Evolutionary conservation across 331 rosid genomes (phyloP).

Genomic region (Cydonia oblonga): DNA sequence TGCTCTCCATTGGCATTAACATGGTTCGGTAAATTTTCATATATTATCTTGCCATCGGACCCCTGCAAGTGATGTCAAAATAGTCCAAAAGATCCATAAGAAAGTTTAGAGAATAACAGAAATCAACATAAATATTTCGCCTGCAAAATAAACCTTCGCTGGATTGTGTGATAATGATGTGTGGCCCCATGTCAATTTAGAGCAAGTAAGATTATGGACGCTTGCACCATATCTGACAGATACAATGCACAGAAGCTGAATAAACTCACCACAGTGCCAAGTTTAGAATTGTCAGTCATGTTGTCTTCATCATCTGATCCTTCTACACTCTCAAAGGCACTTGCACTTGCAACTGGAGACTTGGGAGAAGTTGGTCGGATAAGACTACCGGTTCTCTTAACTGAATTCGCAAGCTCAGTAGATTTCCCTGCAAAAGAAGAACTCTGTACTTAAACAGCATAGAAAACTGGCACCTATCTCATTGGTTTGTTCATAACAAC

Average conservation of each 20-base stretch:
- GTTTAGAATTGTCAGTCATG: conserved; percentile 33
- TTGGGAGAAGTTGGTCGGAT: conserved; percentile 69
- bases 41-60: conserved; percentile 40
- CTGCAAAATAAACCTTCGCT: not conserved
- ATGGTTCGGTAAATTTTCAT: conserved; percentile 57
- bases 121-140: not conserved
- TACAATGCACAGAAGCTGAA: not conserved
- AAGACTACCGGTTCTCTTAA: conserved; percentile 39
- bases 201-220: not conserved
- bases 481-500: not conserved
- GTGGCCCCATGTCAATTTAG: not conserved
- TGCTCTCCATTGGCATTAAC: conserved; percentile 62
- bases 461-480: not conserved
- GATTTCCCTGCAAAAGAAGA: conserved; percentile 53
- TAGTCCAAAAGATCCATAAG: not conserved
- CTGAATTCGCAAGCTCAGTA: conserved; percentile 21
- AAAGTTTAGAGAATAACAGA: not conserved
- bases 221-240: not conserved
- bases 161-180: not conserved
- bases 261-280: conserved; percentile 59
- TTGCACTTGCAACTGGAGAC: conserved; percentile 87
- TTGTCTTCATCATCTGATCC: conserved; percentile 83
- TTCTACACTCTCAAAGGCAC: conserved; percentile 83
- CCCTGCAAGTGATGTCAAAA: conserved; percentile 33
- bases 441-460: not conserved